Evolutionary conservation across 1,284 basidiomycete genomes (phyloP), one percentile per base, ranked within the genome.

Genomic region (Mycena citricolor): DNA sequence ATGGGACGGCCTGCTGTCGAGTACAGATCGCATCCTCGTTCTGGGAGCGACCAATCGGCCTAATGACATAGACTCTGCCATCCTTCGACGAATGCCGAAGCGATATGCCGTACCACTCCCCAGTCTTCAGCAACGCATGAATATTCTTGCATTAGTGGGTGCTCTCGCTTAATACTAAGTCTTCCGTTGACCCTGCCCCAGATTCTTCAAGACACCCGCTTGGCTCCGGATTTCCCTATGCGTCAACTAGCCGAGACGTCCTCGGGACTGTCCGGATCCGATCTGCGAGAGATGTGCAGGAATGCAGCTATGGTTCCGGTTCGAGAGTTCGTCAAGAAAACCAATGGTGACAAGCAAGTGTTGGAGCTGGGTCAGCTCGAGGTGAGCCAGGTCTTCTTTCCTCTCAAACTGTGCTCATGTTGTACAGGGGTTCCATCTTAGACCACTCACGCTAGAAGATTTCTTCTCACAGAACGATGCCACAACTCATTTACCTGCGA

Each of bases 21-120:
- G 82, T 4, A 78, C 76, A 0, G 85, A 90, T 57, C 79, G 93
- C 17, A 95, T 99, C 58, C 67, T 99, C 52, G 91, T 99, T 4
- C 80, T 99, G 2, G 95, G 95, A 22, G 95, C 94, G 0, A 98
- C 95, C 5, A 99, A 99, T 65, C 76, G 97, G 50, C 94, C 94
- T 11, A 83, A 81, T 56, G 95, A 97, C 60, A 99, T 99, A 45
- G 97, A 99, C 65, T 74, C 90, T 10, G 95, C 95, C 17, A 95
- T 98, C 58, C 76, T 98, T 4, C 81, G 95, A 21, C 85, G 95
- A 25, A 93, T 99, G 92, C 97, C 97, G 0, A 98, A 97, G 66
- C 86, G 94, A n/a, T 99, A 97, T 63, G 79, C 90, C 1, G 82
- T 99, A 47, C 75, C 81, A 7, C 73, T 98, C 19, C 97, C 97